A percentile compares a stretch with the other conserved stretches of the same genome.
These are phyloP conservation scores for Glycine tomentella DNA, from an alignment of 306 rosid species.

Conservation along the genomic window DNA sequence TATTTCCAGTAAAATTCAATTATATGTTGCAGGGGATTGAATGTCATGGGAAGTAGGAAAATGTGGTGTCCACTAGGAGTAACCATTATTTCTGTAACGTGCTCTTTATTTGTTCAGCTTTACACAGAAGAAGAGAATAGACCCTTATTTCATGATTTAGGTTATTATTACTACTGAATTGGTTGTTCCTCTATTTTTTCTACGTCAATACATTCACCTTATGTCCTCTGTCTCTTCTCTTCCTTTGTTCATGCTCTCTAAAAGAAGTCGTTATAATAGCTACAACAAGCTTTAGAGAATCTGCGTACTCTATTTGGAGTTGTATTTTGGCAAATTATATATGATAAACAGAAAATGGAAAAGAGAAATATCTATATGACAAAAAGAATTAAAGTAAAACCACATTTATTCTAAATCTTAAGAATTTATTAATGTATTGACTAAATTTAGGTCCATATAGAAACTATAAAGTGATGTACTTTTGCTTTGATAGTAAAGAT, in stretches of 20 bases:
- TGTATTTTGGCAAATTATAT: slow-evolving; percentile 13
- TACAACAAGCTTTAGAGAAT: slow-evolving; percentile 10
- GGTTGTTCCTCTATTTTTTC: neutral
- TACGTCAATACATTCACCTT: slow-evolving; percentile 10
- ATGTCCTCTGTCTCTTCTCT: neutral
- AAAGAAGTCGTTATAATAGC: slow-evolving; percentile 8
- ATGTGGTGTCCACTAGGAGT: slow-evolving; percentile 33
- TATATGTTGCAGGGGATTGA: slow-evolving; percentile 49
- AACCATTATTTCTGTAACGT: slow-evolving; percentile 49
- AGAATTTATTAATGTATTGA: neutral
- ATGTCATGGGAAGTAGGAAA: slow-evolving; percentile 50
- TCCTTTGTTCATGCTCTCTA: neutral
- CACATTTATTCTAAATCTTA: slow-evolving; percentile 3
- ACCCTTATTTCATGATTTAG: slow-evolving; percentile 27
- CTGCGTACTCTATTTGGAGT: slow-evolving; percentile 22
- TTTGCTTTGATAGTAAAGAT: no score
- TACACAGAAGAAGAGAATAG: slow-evolving; percentile 36
- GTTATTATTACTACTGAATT: slow-evolving; percentile 19
- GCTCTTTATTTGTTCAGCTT: slow-evolving; percentile 40
- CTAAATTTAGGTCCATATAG: no score
- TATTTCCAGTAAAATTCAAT: slow-evolving; percentile 51
- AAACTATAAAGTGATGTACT: no score
- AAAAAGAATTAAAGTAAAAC: slow-evolving; percentile 16
- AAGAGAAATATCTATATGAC: neutral
- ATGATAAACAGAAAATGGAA: neutral